Evolutionary conservation across 2,329 filamentous ascomycete genomes (phyloP), one percentile per base, ranked within the genome.

Genomic region (Alternaria metachromatica): DNA sequence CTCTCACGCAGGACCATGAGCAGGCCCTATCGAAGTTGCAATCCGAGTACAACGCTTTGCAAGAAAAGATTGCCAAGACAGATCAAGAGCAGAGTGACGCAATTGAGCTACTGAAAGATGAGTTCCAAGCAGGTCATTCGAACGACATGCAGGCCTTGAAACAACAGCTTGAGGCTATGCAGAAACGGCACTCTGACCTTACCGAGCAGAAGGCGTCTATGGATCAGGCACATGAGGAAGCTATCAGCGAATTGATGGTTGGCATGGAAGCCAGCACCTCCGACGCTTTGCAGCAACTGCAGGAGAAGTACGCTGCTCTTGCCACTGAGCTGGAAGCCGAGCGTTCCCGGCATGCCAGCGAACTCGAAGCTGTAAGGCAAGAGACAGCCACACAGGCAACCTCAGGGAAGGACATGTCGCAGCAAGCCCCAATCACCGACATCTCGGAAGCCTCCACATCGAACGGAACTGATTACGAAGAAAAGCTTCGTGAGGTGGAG

Each of bases 171-270:
- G 75, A 76, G 2, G 63, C 68, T 21, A 25, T 76, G 21, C 71
- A 77, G 55, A 73, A 71, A 55, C 66, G 69, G 33, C 72, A 78
- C 56, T 60, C 60, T 15, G 73, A 76, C 8, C 70, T 78, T 2
- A 62, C 55, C 1, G 74, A 78, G 49, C 73, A 78, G 57, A 77
- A 77, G 56, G 55, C 64, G 2, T 46, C 70, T 4, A 75, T 70
- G 63, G 76, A 76, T 8, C 69, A 71, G 12, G 73, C 76, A 5
- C 78, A 79, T 23, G 77, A 79, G 50, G 73, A 75, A 20, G 77
- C 76, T 12, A 78, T 80, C n/a, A 69, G 72, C 8, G 76, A 78
- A 57, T 62, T 80, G 5, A 79, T 77, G 73, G 44, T 66, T 1
- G 72, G 72, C 45, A 79, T 80, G 76, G 75, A 79, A 57, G 67